phyloP scores from a whole-genome alignment of 306 rosid species.

The Fragaria ananassa region DNA sequence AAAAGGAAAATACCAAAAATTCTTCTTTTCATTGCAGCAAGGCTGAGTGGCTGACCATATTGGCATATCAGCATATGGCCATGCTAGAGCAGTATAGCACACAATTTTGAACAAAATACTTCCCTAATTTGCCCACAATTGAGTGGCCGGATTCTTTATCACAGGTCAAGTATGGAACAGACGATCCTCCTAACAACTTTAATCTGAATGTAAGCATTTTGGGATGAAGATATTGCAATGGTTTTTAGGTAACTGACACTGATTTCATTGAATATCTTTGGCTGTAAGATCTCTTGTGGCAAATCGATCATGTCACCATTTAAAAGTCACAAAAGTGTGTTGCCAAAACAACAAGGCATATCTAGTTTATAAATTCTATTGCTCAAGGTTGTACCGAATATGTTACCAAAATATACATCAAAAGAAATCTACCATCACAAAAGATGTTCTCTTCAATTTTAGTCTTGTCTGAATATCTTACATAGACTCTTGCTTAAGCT shows the following conservation, averaged over 20 bases:
- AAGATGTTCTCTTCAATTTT: neutral
- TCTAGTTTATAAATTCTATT: neutral
- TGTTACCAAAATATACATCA: neutral
- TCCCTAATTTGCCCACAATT: too few species aligned
- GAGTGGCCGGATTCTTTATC: too few species aligned
- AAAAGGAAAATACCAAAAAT: too few species aligned
- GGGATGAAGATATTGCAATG: neutral
- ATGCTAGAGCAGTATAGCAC: too few species aligned
- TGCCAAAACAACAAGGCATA: neutral
- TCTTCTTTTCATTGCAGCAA: too few species aligned
- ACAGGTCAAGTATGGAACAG: too few species aligned
- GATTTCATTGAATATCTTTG: neutral
- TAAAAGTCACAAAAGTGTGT: neutral
- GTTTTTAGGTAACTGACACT: neutral
- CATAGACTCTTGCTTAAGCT: neutral
- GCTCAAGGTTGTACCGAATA: neutral
- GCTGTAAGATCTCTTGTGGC: neutral
- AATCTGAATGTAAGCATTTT: neutral
- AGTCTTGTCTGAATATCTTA: conserved; percentile 4
- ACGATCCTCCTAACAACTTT: neutral
- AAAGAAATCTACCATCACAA: too few species aligned
- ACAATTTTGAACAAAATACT: too few species aligned
- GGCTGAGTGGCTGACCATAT: too few species aligned
- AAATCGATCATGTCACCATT: neutral
- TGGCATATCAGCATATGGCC: too few species aligned